Evolutionary conservation across 495 filamentous ascomycete species (phyloP), one percentile per base, ranked within the genome.

Genomic region (Tuber aestivum): DNA sequence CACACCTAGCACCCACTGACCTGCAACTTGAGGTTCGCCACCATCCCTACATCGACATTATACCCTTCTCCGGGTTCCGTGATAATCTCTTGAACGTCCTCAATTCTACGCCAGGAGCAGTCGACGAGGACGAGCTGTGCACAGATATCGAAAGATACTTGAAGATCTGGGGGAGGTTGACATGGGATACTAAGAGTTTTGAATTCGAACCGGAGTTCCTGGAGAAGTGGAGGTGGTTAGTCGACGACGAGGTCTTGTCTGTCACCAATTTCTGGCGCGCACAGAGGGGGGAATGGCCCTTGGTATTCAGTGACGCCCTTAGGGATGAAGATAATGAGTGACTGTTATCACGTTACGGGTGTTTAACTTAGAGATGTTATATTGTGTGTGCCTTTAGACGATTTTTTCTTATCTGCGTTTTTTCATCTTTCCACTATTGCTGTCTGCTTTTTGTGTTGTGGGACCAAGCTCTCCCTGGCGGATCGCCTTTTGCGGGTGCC

Each of bases 11-110:
- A 3, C 87, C 87, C 2, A 89, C 88, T 3, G 75, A 70, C 35
- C 41, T 88, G 0, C 88, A 89, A 75, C 75, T 71, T 18, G 74
- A 76, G 0, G 79, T 83, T 9, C 79, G 82, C 1, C 88, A 90
- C 71, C 86, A 87, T 70, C 85, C 86, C 0, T 90, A 87, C 85
- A 78, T 90, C 27, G 87, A 89, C 74, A 84, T 89, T 70, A 86
- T 89, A 70, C 88, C 88, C 4, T 83, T 85, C 42, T 84, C 85
- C 27, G 82, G 79, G 32, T 83, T 89, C 77, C 85, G 88, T 3
- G 86, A 89, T 70, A 88, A 88, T 61, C 78, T 88, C 35, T 86
- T 89, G 50, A 72, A 78, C 37, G 82, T 84, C 3, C 83, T 83
- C 0, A 50, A 74, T 21, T 40, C 42, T 16, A 27, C 32, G 6